Evolutionary conservation across 83 land plant species (phyloP), one percentile per base, ranked within the genome.

Genomic region (Picea abies): DNA sequence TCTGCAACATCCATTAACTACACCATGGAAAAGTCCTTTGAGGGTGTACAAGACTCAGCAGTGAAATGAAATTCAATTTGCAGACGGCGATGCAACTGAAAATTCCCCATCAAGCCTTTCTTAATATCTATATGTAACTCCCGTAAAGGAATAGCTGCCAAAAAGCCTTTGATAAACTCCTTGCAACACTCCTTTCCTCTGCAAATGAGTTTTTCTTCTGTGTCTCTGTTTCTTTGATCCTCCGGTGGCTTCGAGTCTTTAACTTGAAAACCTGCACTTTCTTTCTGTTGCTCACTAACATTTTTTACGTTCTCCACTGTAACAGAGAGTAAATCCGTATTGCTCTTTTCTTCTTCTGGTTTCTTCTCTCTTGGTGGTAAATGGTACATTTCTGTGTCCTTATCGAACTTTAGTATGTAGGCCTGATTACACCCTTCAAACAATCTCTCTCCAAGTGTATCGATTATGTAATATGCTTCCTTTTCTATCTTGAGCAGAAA

Each of bases 341-440:
- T 29, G n/a, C 20, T 52, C 70, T 62, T 65, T 22, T 56, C 79
- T 39, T 32, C 78, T 6, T 63, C 81, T 80, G 25, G 25, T 61
- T 84, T 80, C 73, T 69, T 64, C 37, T 23, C 63, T 19, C 60
- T 68, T 52, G 44, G 67, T 79, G 89, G 88, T 47, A 79, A 49
- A 35, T 32, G 41, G 65, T 64, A 78, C 79, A 96, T 86, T 23
- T 70, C 16, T 47, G 91, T 79, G 5, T 87, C 88, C 16, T 84
- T 71, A 73, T 95, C 96, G 71, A 96, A 96, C 82, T 89, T 92
- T 77, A 96, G 41, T 5, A 96, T 88, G 79, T 90, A 96, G 19
- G 99, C 99, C 85, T 90, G 92, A 26, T 88, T 87, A 69, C 94
- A 90, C 35, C 97, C 96, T 79, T 94, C 97, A 86, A 79, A 87